Evolutionary conservation across 306 rosid genomes (phyloP).

Genomic region (Dalbergia cultrata): DNA sequence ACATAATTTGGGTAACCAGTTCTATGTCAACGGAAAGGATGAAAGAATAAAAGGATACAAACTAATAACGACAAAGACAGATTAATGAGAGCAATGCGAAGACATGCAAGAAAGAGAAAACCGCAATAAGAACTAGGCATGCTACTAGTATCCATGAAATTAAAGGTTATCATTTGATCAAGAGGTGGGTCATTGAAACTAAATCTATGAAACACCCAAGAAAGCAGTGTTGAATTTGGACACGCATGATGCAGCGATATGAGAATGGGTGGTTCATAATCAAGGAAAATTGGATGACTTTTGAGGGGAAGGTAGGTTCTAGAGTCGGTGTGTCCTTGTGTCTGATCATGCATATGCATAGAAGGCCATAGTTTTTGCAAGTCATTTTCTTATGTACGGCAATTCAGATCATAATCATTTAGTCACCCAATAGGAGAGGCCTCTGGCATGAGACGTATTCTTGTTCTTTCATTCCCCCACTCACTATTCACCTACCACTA

Average conservation of each 20-base stretch:
- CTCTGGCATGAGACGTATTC: constrained; percentile 32
- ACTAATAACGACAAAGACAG: not conserved
- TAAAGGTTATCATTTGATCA: constrained; percentile 1
- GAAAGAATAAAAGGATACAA: not conserved
- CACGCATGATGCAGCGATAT: constrained; percentile 2
- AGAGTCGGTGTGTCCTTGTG: constrained; percentile 2
- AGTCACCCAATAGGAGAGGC: constrained; percentile 43
- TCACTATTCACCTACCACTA: constrained; percentile 47
- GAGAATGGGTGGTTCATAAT: constrained; percentile 17
- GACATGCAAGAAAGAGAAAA: not conserved
- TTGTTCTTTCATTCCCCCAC: constrained; percentile 36
- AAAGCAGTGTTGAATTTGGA: constrained; percentile 36
- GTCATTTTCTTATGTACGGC: constrained; percentile 50
- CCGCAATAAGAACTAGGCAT: not conserved
- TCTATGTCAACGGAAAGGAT: not conserved
- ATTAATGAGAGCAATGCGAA: not conserved
- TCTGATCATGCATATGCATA: constrained; percentile 49
- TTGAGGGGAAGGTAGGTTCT: not conserved
- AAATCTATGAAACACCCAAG: not conserved
- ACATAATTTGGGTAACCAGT: not conserved
- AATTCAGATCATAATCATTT: constrained; percentile 54
- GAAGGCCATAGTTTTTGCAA: constrained; percentile 43
- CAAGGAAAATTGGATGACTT: constrained; percentile 9
- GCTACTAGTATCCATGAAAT: not conserved
- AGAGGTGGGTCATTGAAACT: constrained; percentile 17